Conservation (phyloP, 1,139 yeast genomes). For the Maudiozyma humilis region DNA sequence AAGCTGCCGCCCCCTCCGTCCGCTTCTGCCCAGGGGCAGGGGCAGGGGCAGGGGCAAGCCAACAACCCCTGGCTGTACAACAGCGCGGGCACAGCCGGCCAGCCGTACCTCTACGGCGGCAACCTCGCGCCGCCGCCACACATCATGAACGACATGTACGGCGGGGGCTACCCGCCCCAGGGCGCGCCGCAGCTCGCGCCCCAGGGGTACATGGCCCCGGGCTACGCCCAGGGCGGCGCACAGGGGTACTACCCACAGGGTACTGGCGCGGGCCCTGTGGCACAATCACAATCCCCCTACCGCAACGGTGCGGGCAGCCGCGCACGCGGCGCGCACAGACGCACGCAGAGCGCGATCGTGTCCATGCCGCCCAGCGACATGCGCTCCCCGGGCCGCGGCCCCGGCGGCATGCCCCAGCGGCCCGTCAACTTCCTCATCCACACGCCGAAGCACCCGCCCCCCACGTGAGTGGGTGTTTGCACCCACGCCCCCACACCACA, state of each 20-base stretch:
- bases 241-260: too few species aligned
- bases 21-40: not conserved
- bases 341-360: constrained; percentile 26
- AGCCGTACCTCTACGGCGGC: constrained; percentile 1
- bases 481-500: not conserved
- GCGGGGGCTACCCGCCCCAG: too few species aligned
- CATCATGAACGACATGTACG: not conserved
- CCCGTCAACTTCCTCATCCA: constrained; percentile 27
- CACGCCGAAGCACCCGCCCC: constrained; percentile 29
- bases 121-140: not conserved
- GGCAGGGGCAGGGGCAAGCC: not conserved
- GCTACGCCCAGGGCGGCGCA: too few species aligned
- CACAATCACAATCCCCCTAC: constrained; percentile 4
- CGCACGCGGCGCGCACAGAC: constrained; percentile 15
- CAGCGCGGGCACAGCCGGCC: not conserved
- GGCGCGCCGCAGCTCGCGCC: too few species aligned
- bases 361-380: constrained; percentile 10
- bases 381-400: constrained; percentile 15
- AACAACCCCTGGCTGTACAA: not conserved
- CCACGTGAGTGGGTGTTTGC: constrained; percentile 9
- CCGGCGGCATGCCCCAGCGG: constrained; percentile 11
- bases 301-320: not conserved
- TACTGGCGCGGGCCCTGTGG: not conserved
- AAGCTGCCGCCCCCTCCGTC: constrained; percentile 3
- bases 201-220: too few species aligned